phyloP scores from a whole-genome alignment of 257 asterid genomes.

The Jacaranda copaia region DNA sequence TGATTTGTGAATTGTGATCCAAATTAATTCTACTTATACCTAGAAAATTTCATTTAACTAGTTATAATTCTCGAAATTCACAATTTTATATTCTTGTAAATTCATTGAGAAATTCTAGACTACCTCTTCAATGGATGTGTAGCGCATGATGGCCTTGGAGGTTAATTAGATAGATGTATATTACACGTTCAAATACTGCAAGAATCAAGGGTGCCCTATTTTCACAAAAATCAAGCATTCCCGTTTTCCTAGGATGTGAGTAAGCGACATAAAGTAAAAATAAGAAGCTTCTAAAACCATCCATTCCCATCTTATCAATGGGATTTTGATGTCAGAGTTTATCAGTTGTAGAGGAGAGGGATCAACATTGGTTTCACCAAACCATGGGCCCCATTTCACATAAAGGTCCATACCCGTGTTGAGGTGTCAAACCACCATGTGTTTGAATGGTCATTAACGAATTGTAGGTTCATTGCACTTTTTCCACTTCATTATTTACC shows the following conservation, averaged over 20 bases:
- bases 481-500: background rate
- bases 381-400: slow-evolving; percentile 38
- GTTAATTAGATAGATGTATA: background rate
- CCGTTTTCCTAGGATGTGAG: slow-evolving; percentile 18
- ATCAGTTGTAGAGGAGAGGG: slow-evolving; percentile 34
- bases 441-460: slow-evolving; percentile 1
- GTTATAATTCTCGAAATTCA: too few relatives aligned
- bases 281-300: slow-evolving; percentile 33
- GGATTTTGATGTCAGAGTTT: slow-evolving; percentile 50
- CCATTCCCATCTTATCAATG: background rate
- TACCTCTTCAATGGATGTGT: background rate
- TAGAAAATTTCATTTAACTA: too few relatives aligned
- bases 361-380: slow-evolving; percentile 51
- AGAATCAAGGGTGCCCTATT: slow-evolving; percentile 15
- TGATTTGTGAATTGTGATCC: too few relatives aligned
- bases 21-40: too few relatives aligned
- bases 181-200: background rate
- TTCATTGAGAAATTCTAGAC: background rate
- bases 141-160: background rate
- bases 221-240: background rate
- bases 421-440: slow-evolving; percentile 34
- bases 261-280: background rate
- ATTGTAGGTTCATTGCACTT: slow-evolving; percentile 4
- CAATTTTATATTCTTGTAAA: background rate
- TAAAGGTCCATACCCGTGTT: slow-evolving; percentile 10